These are phyloP conservation scores for Metschnikowia bowlesiae DNA, from an alignment of 805 yeast genomes.

Conservation along the genomic window DNA sequence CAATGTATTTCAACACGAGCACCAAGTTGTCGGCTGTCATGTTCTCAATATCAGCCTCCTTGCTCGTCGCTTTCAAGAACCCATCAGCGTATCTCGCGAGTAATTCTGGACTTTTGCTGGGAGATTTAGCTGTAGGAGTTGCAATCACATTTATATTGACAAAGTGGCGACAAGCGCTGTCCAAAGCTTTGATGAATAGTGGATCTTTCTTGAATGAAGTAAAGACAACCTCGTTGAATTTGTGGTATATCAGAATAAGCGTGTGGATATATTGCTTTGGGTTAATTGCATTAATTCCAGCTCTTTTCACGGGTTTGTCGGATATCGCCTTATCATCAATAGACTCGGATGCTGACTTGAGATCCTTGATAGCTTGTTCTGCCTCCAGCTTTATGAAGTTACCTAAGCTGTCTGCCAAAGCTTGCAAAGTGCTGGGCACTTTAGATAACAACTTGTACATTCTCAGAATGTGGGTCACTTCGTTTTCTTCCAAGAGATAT, in stretches of 20 bases:
- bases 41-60: constrained; percentile 64
- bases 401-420: constrained; percentile 70
- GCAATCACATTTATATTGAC: constrained; percentile 84
- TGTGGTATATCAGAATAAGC: constrained; percentile 62
- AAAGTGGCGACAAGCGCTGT: constrained; percentile 79
- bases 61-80: constrained; percentile 69
- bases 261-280: constrained; percentile 81
- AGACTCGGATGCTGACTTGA: constrained; percentile 32
- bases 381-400: constrained; percentile 57
- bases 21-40: constrained; percentile 82
- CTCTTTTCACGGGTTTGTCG: constrained; percentile 17
- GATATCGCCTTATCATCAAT: constrained; percentile 16
- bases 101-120: constrained; percentile 85
- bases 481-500: constrained; percentile 66
- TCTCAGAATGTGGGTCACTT: constrained; percentile 67
- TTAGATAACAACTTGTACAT: constrained; percentile 73
- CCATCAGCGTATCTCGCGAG: constrained; percentile 87
- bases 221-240: constrained; percentile 61
- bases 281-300: constrained; percentile 39
- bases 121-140: constrained; percentile 51
- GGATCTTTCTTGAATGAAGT: constrained; percentile 69
- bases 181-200: constrained; percentile 79
- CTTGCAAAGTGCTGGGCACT: constrained; percentile 74
- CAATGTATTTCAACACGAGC: constrained; percentile 80
- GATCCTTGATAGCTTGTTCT: constrained; percentile 50